Evolutionary conservation across 257 asterid genomes (phyloP).

Genomic region (Ilex aquifolium): DNA sequence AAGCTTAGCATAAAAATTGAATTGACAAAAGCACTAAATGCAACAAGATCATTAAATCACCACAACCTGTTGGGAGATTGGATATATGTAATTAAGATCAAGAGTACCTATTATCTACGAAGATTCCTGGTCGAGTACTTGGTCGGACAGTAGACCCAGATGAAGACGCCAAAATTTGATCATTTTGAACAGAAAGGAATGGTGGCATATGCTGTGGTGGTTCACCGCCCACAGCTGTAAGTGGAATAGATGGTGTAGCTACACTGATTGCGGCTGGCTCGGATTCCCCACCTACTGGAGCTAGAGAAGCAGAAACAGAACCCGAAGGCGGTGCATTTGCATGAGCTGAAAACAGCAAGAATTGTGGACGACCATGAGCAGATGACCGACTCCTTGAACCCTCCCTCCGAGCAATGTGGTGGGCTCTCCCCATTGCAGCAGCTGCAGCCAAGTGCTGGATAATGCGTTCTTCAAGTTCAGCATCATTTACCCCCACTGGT

Average conservation of each 20-base stretch:
- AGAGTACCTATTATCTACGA: slow-evolving; percentile 46
- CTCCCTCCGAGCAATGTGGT: slow-evolving; percentile 56
- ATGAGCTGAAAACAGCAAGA: slow-evolving; percentile 44
- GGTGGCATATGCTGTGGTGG: slow-evolving; percentile 20
- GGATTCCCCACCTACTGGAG: slow-evolving; percentile 35
- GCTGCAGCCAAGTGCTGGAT: slow-evolving; percentile 91
- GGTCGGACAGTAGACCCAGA: slow-evolving; percentile 36
- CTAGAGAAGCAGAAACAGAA: slow-evolving; percentile 27
- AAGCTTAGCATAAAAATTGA: not conserved
- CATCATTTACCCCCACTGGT: slow-evolving; percentile 53
- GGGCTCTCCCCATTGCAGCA: slow-evolving; percentile 88
- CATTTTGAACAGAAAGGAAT: slow-evolving; percentile 24
- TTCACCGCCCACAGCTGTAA: slow-evolving; percentile 18
- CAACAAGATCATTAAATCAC: no score
- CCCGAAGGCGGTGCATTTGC: slow-evolving; percentile 42
- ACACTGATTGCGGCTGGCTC: slow-evolving; percentile 26
- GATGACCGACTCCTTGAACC: slow-evolving; percentile 52
- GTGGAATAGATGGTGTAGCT: slow-evolving; percentile 25
- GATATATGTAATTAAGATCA: not conserved
- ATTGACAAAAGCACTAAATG: not conserved
- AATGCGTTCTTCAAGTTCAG: slow-evolving; percentile 83
- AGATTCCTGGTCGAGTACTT: slow-evolving; percentile 24
- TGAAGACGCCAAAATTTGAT: slow-evolving; percentile 45
- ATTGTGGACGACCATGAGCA: slow-evolving; percentile 51
- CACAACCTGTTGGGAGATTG: no score